Evolutionary conservation across 169 alveolate genomes (phyloP), one percentile per base, ranked within the genome.

Genomic region (Cryptosporidium parvum): DNA sequence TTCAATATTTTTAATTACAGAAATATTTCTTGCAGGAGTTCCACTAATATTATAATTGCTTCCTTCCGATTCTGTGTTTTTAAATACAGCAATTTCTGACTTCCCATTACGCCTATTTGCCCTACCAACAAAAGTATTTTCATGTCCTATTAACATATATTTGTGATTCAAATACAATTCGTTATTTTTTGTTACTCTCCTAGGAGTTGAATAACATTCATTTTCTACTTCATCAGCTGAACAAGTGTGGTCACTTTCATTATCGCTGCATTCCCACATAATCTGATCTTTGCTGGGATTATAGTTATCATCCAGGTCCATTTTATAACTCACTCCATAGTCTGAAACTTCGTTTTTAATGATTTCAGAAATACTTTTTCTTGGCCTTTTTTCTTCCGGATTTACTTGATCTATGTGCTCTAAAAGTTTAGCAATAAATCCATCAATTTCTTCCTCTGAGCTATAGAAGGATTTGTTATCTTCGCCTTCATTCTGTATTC

Each of bases 141-240:
- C 85, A 8, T 61, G 84, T 35, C 92, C 92, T 35, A 86, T 67
- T 39, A 72, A 23, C 91, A 86, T 75, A 56, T 72, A 86, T 86
- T 75, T 86, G 23, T 86, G 92, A 21, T 61, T 69, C 51, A 85
- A 85, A 61, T 26, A 31, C 0, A n/a, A 12, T 18, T 84, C 56
- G 10, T 52, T 21, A 33, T 37, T 70, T 35, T 45, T 58, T n/a
- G 31, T 44, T 7, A 9, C 29, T 37, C 89, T 59, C 18, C 48
- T 44, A n/a, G 73, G 59, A 48, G 89, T 62, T 29, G 69, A 37
- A n/a, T 35, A 52, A 2, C 52, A 4, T 56, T 75, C 86, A 65
- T 62, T 6, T 0, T 65, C 72, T 16, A 9, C 21, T 33, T 73
- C 86, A 9, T 42, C 68, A 16, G 37, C 31, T 31, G 12, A 23